phyloP scores from a whole-genome alignment of 192 early-diverging fungal genomes.

The Gigaspora rosea region DNA sequence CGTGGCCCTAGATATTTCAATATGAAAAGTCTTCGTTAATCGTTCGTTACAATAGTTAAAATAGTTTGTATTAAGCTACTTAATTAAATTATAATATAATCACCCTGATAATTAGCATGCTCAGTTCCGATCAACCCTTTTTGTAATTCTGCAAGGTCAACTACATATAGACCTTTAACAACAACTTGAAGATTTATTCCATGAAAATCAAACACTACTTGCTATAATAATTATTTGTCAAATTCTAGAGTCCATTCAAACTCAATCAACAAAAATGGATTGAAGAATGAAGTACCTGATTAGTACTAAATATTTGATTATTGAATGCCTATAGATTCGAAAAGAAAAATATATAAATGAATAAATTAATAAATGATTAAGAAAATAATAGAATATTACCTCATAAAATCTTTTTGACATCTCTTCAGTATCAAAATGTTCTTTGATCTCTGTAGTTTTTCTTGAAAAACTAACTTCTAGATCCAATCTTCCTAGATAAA shows the following conservation, averaged over 20 bases:
- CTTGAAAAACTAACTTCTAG: conserved; percentile 63
- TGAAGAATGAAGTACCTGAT: conserved; percentile 53
- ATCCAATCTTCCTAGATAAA: conserved; percentile 51
- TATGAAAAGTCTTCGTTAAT: no score
- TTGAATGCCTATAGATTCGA: conserved; percentile 56
- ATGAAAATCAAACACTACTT: conserved; percentile 79
- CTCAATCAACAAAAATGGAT: background rate
- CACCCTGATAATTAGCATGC: conserved; percentile 33
- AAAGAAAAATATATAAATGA: background rate
- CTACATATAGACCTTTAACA: conserved; percentile 50
- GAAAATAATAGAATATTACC: conserved; percentile 29
- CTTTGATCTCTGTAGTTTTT: conserved; percentile 50
- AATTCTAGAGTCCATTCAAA: no score
- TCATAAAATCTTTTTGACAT: conserved; percentile 62
- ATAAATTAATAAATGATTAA: background rate
- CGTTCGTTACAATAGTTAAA: no score
- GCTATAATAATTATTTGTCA: background rate
- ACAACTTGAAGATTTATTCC: conserved; percentile 62
- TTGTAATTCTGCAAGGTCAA: conserved; percentile 59
- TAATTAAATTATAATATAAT: background rate
- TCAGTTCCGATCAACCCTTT: conserved; percentile 36
- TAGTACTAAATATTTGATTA: conserved; percentile 78
- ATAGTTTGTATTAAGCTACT: no score
- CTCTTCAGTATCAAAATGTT: conserved; percentile 74
- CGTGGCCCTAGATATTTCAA: background rate